Evolutionary conservation across 495 filamentous ascomycete genomes (phyloP).

Genomic region (Cryomyces minteri): DNA sequence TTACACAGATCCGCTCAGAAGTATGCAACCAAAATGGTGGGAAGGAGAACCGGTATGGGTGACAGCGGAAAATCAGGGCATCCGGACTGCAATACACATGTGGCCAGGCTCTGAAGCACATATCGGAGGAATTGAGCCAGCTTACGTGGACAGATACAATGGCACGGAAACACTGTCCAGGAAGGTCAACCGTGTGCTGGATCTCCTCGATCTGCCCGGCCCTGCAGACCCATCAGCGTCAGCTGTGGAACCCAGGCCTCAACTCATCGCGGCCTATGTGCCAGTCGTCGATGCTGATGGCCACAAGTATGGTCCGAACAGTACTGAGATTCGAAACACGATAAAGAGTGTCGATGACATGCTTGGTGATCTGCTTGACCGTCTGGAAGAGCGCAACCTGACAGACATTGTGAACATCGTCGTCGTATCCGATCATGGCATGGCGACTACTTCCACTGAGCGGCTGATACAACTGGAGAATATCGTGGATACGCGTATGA

Average conservation of each 20-base stretch:
- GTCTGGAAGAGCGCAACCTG: slow-evolving; percentile 64
- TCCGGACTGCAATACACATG: slow-evolving; percentile 82
- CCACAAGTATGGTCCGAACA: slow-evolving; percentile 81
- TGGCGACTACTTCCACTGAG: slow-evolving; percentile 73
- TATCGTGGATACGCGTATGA: slow-evolving; percentile 49
- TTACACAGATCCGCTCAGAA: slow-evolving; percentile 56
- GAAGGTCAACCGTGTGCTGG: slow-evolving; percentile 63
- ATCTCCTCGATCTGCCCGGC: slow-evolving; percentile 66
- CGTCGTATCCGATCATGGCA: slow-evolving; percentile 94
- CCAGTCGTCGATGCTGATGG: slow-evolving; percentile 78
- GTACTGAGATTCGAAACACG: slow-evolving; percentile 62
- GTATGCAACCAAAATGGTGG: slow-evolving; percentile 84
- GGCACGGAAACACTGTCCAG: slow-evolving; percentile 47
- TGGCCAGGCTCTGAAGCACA: slow-evolving; percentile 92
- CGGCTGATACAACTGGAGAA: slow-evolving; percentile 92
- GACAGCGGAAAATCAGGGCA: slow-evolving; percentile 62
- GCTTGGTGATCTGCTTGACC: slow-evolving; percentile 55
- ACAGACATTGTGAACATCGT: slow-evolving; percentile 88
- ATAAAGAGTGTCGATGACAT: slow-evolving; percentile 63
- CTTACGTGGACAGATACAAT: slow-evolving; percentile 69
- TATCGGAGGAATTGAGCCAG: slow-evolving; percentile 45
- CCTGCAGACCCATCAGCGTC: slow-evolving; percentile 25
- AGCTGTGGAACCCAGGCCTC: slow-evolving; percentile 38
- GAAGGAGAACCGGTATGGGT: slow-evolving; percentile 82
- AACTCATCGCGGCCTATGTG: slow-evolving; percentile 86